Base-by-base conservation (phyloP, 2,329 filamentous ascomycete species). In the Gremmenia infestans region DNA sequence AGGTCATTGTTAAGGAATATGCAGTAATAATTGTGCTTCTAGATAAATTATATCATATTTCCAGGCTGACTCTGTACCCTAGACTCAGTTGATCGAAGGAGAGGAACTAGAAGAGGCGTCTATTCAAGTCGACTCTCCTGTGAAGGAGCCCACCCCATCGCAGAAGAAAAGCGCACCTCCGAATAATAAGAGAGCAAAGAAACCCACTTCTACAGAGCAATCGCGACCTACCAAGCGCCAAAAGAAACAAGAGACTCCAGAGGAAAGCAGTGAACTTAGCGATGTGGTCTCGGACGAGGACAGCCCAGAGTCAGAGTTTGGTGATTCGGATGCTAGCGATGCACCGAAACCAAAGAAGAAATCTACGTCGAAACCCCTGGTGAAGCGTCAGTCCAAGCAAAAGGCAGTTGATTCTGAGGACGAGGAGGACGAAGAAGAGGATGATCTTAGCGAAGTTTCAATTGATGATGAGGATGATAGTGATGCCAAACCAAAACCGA, bases 1-100 rank as follows among this genome's bases (percentile, higher is more conserved):
- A 84, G 64, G 65, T 69, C 1, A 63, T 84, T 15, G 81, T 85
- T 60, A 77, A 77, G 50, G 71, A 73, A 17, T 71, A 74, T 50
- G 75, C 79, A 19, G 82, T 85, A 73, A 60, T 78, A 46, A 11
- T 7, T 9, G 9, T n/a, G n/a, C 17, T 46, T 22, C 42, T 45
- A 7, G 5, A 49, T 37, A 23, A 8, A 12, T 35, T n/a, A 17
- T 22, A 23, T 39, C 19, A 19, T 37, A 11, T 47, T 47, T 42
- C 19, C 39, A 17, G 46, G 51, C 46, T 56, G 19, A n/a, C 15
- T 37, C 40, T 50, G 28, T 32, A 32, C 28, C 28, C 12, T 19
- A 32, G 14, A 22, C 25, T 36, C 22, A 23, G 15, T 28, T 50
- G 25, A 32, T 37, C 17, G 23, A 39, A 7, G 12, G 32, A 15